A percentile compares a stretch with the other conserved stretches of the same genome.
Evolutionary conservation across 2,329 filamentous ascomycete species (phyloP).

Genomic region (Aureobasidium sp.): DNA sequence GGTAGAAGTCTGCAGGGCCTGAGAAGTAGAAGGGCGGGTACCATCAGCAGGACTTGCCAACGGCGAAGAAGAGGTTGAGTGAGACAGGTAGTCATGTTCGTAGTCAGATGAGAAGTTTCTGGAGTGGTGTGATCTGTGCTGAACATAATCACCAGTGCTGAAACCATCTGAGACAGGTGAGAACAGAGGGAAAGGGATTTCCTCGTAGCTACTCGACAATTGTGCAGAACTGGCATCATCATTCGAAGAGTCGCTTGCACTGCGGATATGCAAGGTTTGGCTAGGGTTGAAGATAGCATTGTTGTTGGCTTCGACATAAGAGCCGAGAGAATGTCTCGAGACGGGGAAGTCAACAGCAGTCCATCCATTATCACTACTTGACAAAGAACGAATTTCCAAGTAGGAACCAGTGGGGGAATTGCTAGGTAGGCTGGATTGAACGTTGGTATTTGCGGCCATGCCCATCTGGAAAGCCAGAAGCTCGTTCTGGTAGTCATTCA

Average conservation of each 20-base stretch:
- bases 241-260: conserved; percentile 74
- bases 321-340: conserved; percentile 59
- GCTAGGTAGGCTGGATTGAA: conserved; percentile 33
- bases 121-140: conserved; percentile 24
- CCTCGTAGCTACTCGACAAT: conserved; percentile 72
- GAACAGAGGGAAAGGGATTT: conserved; percentile 66
- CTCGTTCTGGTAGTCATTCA: conserved; percentile 65
- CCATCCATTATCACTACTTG: conserved; percentile 83
- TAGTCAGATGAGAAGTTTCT: conserved; percentile 18
- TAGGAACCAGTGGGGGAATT: conserved; percentile 72
- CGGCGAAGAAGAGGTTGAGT: conserved; percentile 19
- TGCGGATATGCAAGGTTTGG: conserved; percentile 81
- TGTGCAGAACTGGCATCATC: conserved; percentile 48
- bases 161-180: conserved; percentile 69
- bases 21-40: conserved; percentile 23
- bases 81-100: conserved; percentile 24
- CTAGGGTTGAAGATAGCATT: conserved; percentile 82
- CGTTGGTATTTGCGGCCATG: conserved; percentile 38
- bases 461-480: conserved; percentile 44
- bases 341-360: conserved; percentile 59
- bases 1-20: conserved; percentile 42
- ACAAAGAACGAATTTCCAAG: conserved; percentile 78
- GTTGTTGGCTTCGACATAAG: conserved; percentile 44
- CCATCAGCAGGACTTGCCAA: conserved; percentile 20
- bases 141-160: conserved; percentile 50